These are phyloP conservation scores for Suillus plorans DNA, from an alignment of 768 basidiomycete species.

Conservation along the genomic window DNA sequence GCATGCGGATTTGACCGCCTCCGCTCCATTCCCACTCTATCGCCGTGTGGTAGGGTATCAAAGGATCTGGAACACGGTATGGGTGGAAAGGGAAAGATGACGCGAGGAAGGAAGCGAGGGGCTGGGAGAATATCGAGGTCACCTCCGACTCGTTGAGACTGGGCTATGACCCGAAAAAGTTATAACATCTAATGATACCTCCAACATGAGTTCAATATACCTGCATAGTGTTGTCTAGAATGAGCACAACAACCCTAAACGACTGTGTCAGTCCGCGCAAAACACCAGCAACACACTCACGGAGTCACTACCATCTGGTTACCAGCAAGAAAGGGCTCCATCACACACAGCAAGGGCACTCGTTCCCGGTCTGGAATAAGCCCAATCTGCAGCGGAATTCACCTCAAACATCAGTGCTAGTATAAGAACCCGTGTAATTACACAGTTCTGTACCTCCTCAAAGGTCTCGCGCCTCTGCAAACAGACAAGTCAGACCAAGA, in stretches of 20 bases:
- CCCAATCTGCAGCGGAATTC: slow-evolving; percentile 62
- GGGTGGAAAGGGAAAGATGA: slow-evolving; percentile 56
- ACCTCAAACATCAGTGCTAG: slow-evolving; percentile 1
- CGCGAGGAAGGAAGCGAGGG: slow-evolving; percentile 69
- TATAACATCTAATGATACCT: slow-evolving; percentile 13
- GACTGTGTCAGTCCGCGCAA: not conserved
- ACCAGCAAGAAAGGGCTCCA: slow-evolving; percentile 78
- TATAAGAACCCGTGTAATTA: not conserved
- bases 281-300: slow-evolving; percentile 45
- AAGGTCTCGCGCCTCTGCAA: slow-evolving; percentile 80
- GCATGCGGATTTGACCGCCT: slow-evolving; percentile 48
- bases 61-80: slow-evolving; percentile 53
- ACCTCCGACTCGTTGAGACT: slow-evolving; percentile 81
- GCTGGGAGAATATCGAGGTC: slow-evolving; percentile 80
- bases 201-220: slow-evolving; percentile 35
- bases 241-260: slow-evolving; percentile 77
- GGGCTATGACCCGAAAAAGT: slow-evolving; percentile 46
- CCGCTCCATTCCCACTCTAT: slow-evolving; percentile 51
- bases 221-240: slow-evolving; percentile 73
- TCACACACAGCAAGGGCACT: slow-evolving; percentile 71
- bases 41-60: slow-evolving; percentile 58
- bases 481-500: not conserved
- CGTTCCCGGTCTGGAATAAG: slow-evolving; percentile 67
- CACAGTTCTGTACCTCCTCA: slow-evolving; percentile 63
- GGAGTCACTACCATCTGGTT: slow-evolving; percentile 79